Base-by-base conservation (phyloP, 169 alveolate genomes). In the Besnoitia besnoiti region DNA sequence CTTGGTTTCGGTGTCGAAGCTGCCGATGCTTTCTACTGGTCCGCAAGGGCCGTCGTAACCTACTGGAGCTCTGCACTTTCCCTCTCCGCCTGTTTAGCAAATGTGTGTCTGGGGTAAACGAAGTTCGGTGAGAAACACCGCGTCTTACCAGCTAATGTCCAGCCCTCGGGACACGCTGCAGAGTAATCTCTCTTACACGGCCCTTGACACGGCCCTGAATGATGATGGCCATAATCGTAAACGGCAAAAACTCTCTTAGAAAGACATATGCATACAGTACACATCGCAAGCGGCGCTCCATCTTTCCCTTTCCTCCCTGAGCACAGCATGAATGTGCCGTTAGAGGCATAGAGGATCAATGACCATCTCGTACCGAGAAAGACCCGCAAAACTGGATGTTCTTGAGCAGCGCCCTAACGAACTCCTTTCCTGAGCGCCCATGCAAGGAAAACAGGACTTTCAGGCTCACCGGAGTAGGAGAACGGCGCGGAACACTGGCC, bases 41-140 rank as follows among this genome's bases (percentile, higher is more conserved):
- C 87, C 87, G 87, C 87, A 77, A 19, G 87, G 87, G 10, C 87
- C 87, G 14, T 14, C 87, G 87, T 77, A 77, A 35, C 59, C 87
- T 37, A 8, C 49, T 2, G 87, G 87, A 10, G 87, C 49, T 77
- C 37, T 77, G 55, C 87, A 77, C 33, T 27, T 39, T 2, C 87
- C 87, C 40, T 77, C 87, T 3, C 55, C 87, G 0, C 87, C 87
- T 77, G 87, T 4, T 5, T 0, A 35, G 40, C 37, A 35, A 4
- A 37, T n/a, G 33, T 8, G 12, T 1, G 30, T 30, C 44, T n/a
- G 46, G 42, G 46, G 80, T 1, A 19, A 14, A 30, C n/a, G 19
- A 5, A 0, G 44, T 7, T 24, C 14, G 42, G 7, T n/a, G 42
- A 67, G 19, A 24, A 7, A 61, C 76, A 19, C 24, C 10, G n/a